Conservation (phyloP, 164 flowering plant genomes). For the Saururus chinensis region DNA sequence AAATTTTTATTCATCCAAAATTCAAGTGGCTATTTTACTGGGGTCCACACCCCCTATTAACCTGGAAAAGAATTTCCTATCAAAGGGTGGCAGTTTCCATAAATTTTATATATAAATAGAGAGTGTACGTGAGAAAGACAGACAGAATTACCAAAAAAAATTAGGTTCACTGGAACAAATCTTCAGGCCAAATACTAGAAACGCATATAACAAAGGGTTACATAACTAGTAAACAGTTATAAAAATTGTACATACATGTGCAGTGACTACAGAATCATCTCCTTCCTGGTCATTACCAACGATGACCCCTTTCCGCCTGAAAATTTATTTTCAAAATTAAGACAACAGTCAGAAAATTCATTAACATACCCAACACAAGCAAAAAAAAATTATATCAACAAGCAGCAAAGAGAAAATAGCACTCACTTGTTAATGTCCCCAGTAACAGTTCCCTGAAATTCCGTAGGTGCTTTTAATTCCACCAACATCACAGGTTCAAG, state of each 20-base stretch:
- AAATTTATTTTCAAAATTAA: constrained; percentile 5
- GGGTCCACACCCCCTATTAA: too few species aligned
- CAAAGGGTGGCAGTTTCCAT: too few species aligned
- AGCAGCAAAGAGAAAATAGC: constrained; percentile 14
- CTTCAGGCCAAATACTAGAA: not conserved
- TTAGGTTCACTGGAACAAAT: not conserved
- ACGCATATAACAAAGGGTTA: not conserved
- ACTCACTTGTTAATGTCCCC: constrained; percentile 98
- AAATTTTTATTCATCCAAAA: too few species aligned
- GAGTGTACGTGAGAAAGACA: too few species aligned
- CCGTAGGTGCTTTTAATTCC: constrained; percentile 88
- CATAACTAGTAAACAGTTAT: too few species aligned
- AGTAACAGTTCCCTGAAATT: constrained; percentile 92
- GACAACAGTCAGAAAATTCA: not conserved
- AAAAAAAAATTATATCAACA: too few species aligned
- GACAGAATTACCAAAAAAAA: too few species aligned
- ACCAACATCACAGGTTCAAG: constrained; percentile 95
- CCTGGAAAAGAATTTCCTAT: too few species aligned
- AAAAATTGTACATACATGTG: constrained; percentile 46
- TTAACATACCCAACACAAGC: not conserved
- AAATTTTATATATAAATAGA: too few species aligned
- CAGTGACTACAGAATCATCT: constrained; percentile 77
- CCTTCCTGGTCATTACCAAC: constrained; percentile 98
- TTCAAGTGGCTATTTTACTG: too few species aligned
- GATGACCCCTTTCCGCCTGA: constrained; percentile 93